Percentiles rank a stretch among this genome's conserved stretches.
These are phyloP conservation scores for Pythium chondricola DNA, from an alignment of 352 stramenopile genomes.

Conservation along the genomic window DNA sequence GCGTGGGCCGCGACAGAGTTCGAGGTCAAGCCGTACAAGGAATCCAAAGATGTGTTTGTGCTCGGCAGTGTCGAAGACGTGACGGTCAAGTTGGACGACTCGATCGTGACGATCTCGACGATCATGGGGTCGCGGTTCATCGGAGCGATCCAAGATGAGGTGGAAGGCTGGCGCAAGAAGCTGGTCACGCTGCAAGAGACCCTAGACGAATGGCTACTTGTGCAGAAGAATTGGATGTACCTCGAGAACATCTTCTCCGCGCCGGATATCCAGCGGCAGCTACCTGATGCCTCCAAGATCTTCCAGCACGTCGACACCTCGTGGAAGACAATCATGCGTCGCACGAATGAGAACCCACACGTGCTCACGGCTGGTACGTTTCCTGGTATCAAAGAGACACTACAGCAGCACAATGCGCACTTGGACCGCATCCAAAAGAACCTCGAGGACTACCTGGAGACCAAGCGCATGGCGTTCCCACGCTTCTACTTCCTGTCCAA, in stretches of 20 bases:
- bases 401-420: conserved; percentile 80
- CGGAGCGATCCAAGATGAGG: conserved; percentile 84
- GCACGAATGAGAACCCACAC: conserved; percentile 80
- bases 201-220: conserved; percentile 83
- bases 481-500: conserved; percentile 96
- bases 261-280: conserved; percentile 88
- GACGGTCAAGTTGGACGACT: conserved; percentile 88
- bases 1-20: conserved; percentile 88
- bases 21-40: conserved; percentile 91
- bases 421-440: conserved; percentile 91
- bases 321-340: conserved; percentile 90
- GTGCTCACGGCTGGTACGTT: conserved; percentile 79
- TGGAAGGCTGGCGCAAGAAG: conserved; percentile 84
- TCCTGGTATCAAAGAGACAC: conserved; percentile 74
- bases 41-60: conserved; percentile 91
- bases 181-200: conserved; percentile 81
- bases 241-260: conserved; percentile 85
- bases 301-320: conserved; percentile 88
- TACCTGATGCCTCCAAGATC: conserved; percentile 87
- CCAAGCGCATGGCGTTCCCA: conserved; percentile 90
- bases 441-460: conserved; percentile 90
- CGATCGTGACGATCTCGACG: conserved; percentile 91
- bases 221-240: conserved; percentile 89
- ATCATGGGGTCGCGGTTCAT: conserved; percentile 91
- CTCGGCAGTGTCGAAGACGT: conserved; percentile 90